Evolutionary conservation across 2,329 filamentous ascomycete species (phyloP).

Genomic region (Metarhizium robertsii): DNA sequence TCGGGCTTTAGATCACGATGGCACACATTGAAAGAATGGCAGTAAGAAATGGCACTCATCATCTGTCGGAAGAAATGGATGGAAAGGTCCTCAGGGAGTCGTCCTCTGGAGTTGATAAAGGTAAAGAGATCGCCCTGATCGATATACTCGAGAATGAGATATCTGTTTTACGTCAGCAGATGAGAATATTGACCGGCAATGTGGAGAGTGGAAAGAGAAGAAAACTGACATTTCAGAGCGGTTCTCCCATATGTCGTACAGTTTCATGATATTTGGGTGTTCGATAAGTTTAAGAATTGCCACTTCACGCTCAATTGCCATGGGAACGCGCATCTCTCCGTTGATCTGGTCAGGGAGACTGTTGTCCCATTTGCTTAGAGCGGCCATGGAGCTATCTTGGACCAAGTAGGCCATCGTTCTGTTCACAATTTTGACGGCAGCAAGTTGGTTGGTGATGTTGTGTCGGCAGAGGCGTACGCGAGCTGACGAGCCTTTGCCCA

Average conservation of each 20-base stretch:
- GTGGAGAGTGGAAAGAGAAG: not conserved
- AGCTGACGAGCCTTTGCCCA: constrained; percentile 85
- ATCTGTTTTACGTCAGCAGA: constrained; percentile 44
- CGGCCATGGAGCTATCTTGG: constrained; percentile 76
- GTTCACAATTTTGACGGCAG: constrained; percentile 92
- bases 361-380: constrained; percentile 65
- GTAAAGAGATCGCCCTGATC: constrained; percentile 73
- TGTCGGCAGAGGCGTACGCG: constrained; percentile 82
- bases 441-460: constrained; percentile 64
- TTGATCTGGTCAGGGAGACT: constrained; percentile 44
- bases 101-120: constrained; percentile 66
- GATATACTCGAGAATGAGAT: constrained; percentile 89
- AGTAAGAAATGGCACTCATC: constrained; percentile 83
- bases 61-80: constrained; percentile 88
- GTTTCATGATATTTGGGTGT: constrained; percentile 86
- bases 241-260: constrained; percentile 98
- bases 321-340: constrained; percentile 64
- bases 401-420: constrained; percentile 71
- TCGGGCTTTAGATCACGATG: constrained; percentile 95
- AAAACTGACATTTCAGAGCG: constrained; percentile 74
- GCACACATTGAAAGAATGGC: constrained; percentile 89
- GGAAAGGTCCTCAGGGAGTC: constrained; percentile 70
- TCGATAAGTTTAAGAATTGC: constrained; percentile 95
- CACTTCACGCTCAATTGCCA: constrained; percentile 88
- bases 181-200: not conserved